Conservation (phyloP, 495 filamentous ascomycete genomes). For the Sporormia fimetaria region DNA sequence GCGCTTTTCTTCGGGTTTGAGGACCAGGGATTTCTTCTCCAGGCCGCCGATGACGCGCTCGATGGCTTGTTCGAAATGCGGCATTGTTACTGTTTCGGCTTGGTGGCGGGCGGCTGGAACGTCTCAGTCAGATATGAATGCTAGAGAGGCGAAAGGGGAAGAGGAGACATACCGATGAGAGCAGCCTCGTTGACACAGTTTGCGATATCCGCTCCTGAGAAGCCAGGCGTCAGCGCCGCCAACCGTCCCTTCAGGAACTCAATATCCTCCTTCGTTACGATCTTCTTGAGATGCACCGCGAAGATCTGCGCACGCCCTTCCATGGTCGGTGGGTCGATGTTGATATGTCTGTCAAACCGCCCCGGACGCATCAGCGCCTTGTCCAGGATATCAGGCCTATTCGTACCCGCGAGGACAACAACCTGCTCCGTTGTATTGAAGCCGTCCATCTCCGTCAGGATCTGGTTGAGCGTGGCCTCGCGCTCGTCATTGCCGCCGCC, state of each 20-base stretch:
- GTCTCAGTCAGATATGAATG: conserved; percentile 29
- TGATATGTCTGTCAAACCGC: conserved; percentile 90
- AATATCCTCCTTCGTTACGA: conserved; percentile 78
- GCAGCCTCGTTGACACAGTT: conserved; percentile 98
- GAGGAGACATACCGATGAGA: conserved; percentile 63
- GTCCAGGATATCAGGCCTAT: conserved; percentile 86
- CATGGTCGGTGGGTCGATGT: conserved; percentile 90
- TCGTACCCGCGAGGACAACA: conserved; percentile 95
- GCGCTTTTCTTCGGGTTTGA: conserved; percentile 84
- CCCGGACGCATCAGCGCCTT: conserved; percentile 93
- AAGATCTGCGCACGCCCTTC: conserved; percentile 95
- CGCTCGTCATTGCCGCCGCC: conserved; percentile 93
- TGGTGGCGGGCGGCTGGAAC: conserved; percentile 65
- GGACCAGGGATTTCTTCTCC: conserved; percentile 89
- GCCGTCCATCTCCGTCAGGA: conserved; percentile 97
- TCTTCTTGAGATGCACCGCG: conserved; percentile 80
- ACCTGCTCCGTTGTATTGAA: conserved; percentile 97
- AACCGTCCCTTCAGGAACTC: conserved; percentile 79
- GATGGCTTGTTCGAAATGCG: conserved; percentile 92
- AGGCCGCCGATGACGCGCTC: conserved; percentile 93
- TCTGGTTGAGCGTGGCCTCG: conserved; percentile 93
- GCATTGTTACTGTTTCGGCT: conserved; percentile 66
- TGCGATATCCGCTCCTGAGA: conserved; percentile 93
- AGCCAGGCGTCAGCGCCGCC: conserved; percentile 85
- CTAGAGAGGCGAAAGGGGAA: too few relatives aligned